Evolutionary conservation across 2,329 filamentous ascomycete species (phyloP), one percentile per base, ranked within the genome.

Genomic region (Plectosphaerella plurivora): DNA sequence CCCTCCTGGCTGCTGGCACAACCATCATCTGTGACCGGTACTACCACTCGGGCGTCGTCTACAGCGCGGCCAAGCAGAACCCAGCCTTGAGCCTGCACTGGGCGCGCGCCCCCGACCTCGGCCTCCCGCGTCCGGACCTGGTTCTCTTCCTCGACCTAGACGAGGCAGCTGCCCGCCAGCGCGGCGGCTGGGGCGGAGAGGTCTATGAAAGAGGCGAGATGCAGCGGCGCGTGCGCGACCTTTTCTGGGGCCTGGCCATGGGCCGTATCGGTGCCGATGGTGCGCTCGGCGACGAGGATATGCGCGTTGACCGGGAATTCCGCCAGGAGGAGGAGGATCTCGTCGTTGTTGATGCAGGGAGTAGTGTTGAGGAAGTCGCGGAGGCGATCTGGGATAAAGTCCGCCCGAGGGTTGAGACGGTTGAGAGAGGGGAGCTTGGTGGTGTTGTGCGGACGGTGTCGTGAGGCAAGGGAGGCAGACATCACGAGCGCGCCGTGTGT

Each of bases 1-100:
- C 69, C 1, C 73, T 81, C 6, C 69, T 97, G 6, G 71, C 75
- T 1, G 68, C 75, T 1, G 92, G 93, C 9, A 85, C 78, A 18
- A 94, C 84, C 0, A 79, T 99, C 33, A 76, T 99, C 39, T 86
- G 93, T 59, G 94, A 99, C 69, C 86, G 94, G 47, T 99, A 97
- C 73, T 96, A 95, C 67, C 93, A 96, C 74, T 94, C 89, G 18
- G 94, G 94, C 51, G 89, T 92, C 53, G 91, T 97, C 48, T 99
- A 97, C 73, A 91, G 87, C 22, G 90, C 91, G 0, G 93, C 94
- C 4, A 97, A 97, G 66, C 77, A 83, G 45, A 90, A 89, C 60
- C 82, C 86, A 0, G 68, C 75, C 2, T 78, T 97, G 12, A 74
- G 80, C 0, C 75, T 97, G 0, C 71, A 79, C 0, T 99, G 94